Evolutionary conservation across 2,329 filamentous ascomycete genomes (phyloP).

Genomic region (Aspergillus udagawae): DNA sequence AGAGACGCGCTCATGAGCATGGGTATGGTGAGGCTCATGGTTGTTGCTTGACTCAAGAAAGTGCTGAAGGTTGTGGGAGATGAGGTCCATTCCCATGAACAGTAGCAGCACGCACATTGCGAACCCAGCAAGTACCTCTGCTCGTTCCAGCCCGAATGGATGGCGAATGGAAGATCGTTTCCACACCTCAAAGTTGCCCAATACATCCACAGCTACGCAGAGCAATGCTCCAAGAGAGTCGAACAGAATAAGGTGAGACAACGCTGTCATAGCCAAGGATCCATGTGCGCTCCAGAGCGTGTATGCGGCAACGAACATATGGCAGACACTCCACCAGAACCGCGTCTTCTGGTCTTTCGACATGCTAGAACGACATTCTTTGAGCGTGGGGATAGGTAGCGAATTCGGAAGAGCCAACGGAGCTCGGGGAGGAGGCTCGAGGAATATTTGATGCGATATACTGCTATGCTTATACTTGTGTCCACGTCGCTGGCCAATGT

Average conservation of each 20-base stretch:
- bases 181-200: constrained; percentile 98
- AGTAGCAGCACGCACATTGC: constrained; percentile 92
- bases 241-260: constrained; percentile 92
- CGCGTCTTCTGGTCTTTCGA: constrained; percentile 78
- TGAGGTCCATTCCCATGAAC: constrained; percentile 95
- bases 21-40: constrained; percentile 69
- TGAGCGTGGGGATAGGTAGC: constrained; percentile 82
- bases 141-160: constrained; percentile 86
- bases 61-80: constrained; percentile 91
- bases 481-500: constrained; percentile 84
- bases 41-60: constrained; percentile 71
- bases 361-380: constrained; percentile 87
- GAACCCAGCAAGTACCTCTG: constrained; percentile 91
- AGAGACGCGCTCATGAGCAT: constrained; percentile 63
- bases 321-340: constrained; percentile 84
- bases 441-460: constrained; percentile 94
- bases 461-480: constrained; percentile 98
- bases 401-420: constrained; percentile 87
- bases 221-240: constrained; percentile 89
- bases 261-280: constrained; percentile 82
- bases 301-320: constrained; percentile 75
- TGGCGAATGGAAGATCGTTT: constrained; percentile 86
- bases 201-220: constrained; percentile 86
- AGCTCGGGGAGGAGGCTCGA: constrained; percentile 79
- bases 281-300: constrained; percentile 83